Evolutionary conservation across 2,329 filamentous ascomycete genomes (phyloP), one percentile per base, ranked within the genome.

Genomic region (Conoideocrella luteorostrata): DNA sequence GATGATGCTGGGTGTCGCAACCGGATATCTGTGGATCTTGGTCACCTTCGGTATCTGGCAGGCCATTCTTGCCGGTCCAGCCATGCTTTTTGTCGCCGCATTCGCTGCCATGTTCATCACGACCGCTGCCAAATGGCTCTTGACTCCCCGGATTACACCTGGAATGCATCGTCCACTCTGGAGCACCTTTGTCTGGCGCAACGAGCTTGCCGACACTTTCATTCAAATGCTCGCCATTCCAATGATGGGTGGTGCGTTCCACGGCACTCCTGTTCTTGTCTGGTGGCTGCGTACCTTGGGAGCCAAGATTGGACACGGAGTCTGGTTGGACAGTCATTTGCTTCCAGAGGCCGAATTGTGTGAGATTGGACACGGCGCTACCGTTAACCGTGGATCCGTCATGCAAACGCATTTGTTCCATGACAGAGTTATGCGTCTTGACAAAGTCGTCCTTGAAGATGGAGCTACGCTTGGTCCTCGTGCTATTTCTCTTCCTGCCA

Each of bases 131-230:
- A 54, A 54, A 22, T 54, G 50, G 50, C 21, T 50, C 2, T 17
- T 54, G 5, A 54, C 52, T 17, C 50, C 48, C 11, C 39, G 44
- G 26, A 45, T 54, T 20, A 38, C 26, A 1, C 22, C 47, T 23
- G 50, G 52, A 18, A 46, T 46, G 44, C 47, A 52, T n/a, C 47
- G 44, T 32, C 52, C 52, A 13, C 44, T 54, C 2, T 54, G 52
- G 52, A 54, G 50, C 41, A 50, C 49, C 3, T 54, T 54, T 23
- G 52, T 54, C 29, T 54, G 52, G 52, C 50, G 52, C 43, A 54
- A 54, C 36, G 52, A 80, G 45, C 64, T 86, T 34, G 84, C 81
- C 13, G 75, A 79, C 52, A 59, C 63, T 22, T 82, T 86, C 54
- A 64, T 86, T 36, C 70, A 76, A 39, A 46, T 45, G 7, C 36